Evolutionary conservation across 352 stramenopile species (phyloP).

Genomic region (Aphanomyces cochlioides): DNA sequence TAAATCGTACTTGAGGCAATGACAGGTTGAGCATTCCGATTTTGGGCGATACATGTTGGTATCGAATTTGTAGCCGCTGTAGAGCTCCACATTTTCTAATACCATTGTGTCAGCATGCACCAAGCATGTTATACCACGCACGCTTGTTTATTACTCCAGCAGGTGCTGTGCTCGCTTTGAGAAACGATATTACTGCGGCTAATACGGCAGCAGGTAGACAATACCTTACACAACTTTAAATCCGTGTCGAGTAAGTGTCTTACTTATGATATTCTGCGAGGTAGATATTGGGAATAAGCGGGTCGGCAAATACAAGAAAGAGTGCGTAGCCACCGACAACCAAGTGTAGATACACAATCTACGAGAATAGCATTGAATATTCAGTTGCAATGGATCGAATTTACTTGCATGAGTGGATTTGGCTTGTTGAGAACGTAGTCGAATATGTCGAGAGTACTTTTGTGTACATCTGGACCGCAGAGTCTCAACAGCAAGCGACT

Average conservation of each 20-base stretch:
- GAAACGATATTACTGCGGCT: constrained; percentile 49
- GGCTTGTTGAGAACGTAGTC: constrained; percentile 36
- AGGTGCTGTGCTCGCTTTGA: constrained; percentile 42
- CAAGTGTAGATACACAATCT: constrained; percentile 62
- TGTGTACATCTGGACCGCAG: constrained; percentile 5
- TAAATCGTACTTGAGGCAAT: constrained; percentile 41
- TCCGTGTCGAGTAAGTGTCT: neutral
- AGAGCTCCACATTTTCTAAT: neutral
- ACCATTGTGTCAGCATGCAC: neutral
- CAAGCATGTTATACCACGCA: constrained; percentile 29
- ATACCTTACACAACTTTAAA: constrained; percentile 11
- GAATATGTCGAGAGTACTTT: neutral
- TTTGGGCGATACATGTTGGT: constrained; percentile 38
- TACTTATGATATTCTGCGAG: constrained; percentile 46
- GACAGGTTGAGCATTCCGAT: constrained; percentile 45
- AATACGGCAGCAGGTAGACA: constrained; percentile 45
- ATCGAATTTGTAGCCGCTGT: constrained; percentile 58
- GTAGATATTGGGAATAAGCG: constrained; percentile 43
- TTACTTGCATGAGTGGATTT: constrained; percentile 41
- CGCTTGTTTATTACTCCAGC: constrained; percentile 45
- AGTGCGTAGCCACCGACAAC: constrained; percentile 52
- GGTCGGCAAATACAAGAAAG: constrained; percentile 48
- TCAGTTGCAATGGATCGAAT: constrained; percentile 26
- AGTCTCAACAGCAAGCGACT: constrained; percentile 3
- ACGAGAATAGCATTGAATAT: constrained; percentile 22